Evolutionary conservation across 2,329 filamentous ascomycete genomes (phyloP), one percentile per base, ranked within the genome.

Genomic region (Aspergillus sp.): DNA sequence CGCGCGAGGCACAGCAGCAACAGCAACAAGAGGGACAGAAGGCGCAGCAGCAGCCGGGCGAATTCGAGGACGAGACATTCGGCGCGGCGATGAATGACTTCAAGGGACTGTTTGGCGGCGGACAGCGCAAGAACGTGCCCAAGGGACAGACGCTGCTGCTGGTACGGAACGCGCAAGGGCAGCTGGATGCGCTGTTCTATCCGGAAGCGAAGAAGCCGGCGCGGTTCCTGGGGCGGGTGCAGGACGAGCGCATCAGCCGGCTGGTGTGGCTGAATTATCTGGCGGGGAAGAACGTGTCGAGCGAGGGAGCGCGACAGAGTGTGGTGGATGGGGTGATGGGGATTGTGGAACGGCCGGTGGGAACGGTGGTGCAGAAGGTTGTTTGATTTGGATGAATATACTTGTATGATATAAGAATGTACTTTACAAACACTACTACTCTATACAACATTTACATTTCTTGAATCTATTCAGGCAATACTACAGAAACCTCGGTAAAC

Each of bases 231-330:
- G 95, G 95, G 1, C 79, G 82, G 0, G 87, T 98, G 1, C 69
- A 76, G 0, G 95, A 98, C 71, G 90, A 95, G 79, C 82, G 94
- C 56, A 81, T 99, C 12, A 89, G 90, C 58, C 85, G 90, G 59
- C 78, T 94, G 60, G 79, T 98, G 22, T 98, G 94, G 94, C 78
- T 97, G 72, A 90, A 93, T 66, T 99, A 96, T 76, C 80, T 99
- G 32, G 91, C 87, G 4, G 95, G 95, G 0, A 90, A 86, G 73
- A 92, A 88, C 69, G 92, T 97, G 10, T 92, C 92, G 31, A 96
- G 91, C 63, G 92, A 96, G 74, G 82, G 84, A 2, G 91, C 92
- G 16, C 84, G 94, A 66, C 82, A 87, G 76, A 96, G 85, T 67
- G 90, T 99, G 54, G 90, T 96, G 3, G 87, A 96, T 52, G 95